Base-by-base conservation (phyloP, 2,329 filamentous ascomycete genomes). In the Lachnellula occidentalis region DNA sequence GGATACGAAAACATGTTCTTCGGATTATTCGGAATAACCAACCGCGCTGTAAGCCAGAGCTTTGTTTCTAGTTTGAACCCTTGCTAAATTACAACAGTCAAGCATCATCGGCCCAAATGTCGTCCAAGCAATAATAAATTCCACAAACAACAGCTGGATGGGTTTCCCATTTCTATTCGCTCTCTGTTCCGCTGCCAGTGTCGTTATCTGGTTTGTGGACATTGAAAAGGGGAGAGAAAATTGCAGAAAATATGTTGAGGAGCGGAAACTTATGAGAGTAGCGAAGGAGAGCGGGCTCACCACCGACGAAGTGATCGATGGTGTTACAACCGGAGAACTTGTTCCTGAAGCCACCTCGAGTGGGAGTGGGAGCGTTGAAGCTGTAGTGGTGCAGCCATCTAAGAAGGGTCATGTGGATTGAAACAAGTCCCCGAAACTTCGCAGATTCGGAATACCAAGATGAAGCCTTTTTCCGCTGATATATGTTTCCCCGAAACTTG, bases 1-100 rank as follows among this genome's bases (percentile, higher is more conserved):
- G 72, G 72, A 14, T 74, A 73, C 46, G 72, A 74, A 53, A 73
- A 74, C 19, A 74, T 74, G 71, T 74, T 74, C 56, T 74, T 74
- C 36, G 71, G 71, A 2, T 60, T 74, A 3, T 73, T 74, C 53
- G 72, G 72, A 4, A 74, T 74, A 43, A 74, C 72, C 1, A 74
- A 74, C 54, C 70, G 72, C 14, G 71, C 71, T 34, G 72, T 73
- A 62, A 62, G 71, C 65, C 22, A 12, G 3, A 7, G 2, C 1
- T 24, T 15, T 14, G 34, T 15, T 19, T 34, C 3, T 47, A n/a
- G n/a, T 34, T 27, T 34, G 31, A 34, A 48, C 22, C 43, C 22
- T 47, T 39, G 34, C 42, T 51, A 11, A 51, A 4, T 34, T 2
- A n/a, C 19, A 19, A 19, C 34, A 73, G 72, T 74, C 72, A 19